A percentile compares a stretch with the other conserved stretches of the same genome.
phyloP scores from a whole-genome alignment of 805 yeast genomes.

The Teunomyces barrocoloradensis region DNA sequence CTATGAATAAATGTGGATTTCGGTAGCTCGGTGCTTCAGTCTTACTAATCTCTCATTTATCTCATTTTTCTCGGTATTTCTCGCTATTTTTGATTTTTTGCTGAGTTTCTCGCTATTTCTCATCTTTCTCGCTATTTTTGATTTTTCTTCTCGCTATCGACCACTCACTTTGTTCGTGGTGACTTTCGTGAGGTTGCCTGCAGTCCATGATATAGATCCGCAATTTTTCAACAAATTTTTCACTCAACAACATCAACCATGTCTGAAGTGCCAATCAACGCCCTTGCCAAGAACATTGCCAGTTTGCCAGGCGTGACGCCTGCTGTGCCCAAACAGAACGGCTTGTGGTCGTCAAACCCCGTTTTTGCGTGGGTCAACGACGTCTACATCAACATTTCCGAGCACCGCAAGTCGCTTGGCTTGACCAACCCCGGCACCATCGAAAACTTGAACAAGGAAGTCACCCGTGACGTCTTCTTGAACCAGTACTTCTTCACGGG shows the following conservation, averaged over 20 bases:
- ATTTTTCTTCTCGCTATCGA: no score
- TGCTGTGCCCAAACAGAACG: conserved; percentile 49
- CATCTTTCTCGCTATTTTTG: no score
- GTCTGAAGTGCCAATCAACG: conserved; percentile 50
- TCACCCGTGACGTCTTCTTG: conserved; percentile 86
- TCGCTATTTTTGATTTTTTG: no score
- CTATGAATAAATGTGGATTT: no score
- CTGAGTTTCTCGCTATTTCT: no score
- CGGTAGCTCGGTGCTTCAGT: no score
- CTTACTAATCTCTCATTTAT: no score
- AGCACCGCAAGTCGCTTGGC: conserved; percentile 79
- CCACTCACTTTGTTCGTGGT: no score
- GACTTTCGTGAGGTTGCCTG: no score
- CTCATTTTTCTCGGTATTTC: no score
- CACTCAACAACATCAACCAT: conserved; percentile 6
- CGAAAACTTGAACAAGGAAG: conserved; percentile 52
- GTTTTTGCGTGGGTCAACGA: conserved; percentile 75
- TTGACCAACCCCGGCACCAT: conserved; percentile 91
- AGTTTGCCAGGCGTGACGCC: conserved; percentile 59
- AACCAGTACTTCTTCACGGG: conserved; percentile 92
- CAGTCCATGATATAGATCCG: no score
- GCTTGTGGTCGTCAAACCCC: conserved; percentile 81
- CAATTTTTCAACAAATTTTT: background rate
- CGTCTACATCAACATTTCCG: conserved; percentile 65
- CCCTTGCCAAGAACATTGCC: conserved; percentile 55